phyloP scores from a whole-genome alignment of 805 yeast species.

The Saturnispora sanitii region DNA sequence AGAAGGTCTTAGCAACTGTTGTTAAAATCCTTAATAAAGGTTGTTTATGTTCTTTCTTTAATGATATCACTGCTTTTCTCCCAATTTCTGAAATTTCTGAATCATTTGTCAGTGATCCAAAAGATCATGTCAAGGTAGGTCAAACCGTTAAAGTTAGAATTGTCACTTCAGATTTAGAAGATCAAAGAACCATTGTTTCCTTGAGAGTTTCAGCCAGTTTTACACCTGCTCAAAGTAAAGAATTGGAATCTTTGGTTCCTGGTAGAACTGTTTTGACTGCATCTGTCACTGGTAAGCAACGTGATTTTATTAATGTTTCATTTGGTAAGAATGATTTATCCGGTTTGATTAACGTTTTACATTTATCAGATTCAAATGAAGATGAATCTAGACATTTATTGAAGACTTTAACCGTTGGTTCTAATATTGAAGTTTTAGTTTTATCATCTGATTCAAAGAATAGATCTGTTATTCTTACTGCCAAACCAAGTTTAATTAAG shows the following conservation, averaged over 20 bases:
- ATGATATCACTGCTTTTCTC: slow-evolving; percentile 63
- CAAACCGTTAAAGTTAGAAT: slow-evolving; percentile 75
- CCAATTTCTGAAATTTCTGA: slow-evolving; percentile 89
- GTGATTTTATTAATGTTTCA: slow-evolving; percentile 63
- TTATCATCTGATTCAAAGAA: slow-evolving; percentile 57
- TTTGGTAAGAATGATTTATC: slow-evolving; percentile 40
- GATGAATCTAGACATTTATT: slow-evolving; percentile 60
- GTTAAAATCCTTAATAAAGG: slow-evolving; percentile 66
- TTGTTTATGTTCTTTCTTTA: slow-evolving; percentile 77
- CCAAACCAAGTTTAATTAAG: slow-evolving; percentile 55
- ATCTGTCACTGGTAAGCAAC: slow-evolving; percentile 60
- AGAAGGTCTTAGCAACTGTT: slow-evolving; percentile 63
- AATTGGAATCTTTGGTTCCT: slow-evolving; percentile 38
- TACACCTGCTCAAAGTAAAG: slow-evolving; percentile 37
- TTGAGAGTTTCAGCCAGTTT: slow-evolving; percentile 55
- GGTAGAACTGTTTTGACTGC: slow-evolving; percentile 57
- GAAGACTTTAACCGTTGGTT: slow-evolving; percentile 57
- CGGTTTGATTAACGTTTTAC: slow-evolving; percentile 68
- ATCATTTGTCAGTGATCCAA: slow-evolving; percentile 68
- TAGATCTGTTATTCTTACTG: slow-evolving; percentile 51
- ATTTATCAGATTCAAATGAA: slow-evolving; percentile 64
- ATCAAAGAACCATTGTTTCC: slow-evolving; percentile 55
- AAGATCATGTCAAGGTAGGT: slow-evolving; percentile 69
- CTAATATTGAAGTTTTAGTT: slow-evolving; percentile 46
- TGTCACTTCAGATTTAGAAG: slow-evolving; percentile 43